Evolutionary conservation across 805 yeast genomes (phyloP), one percentile per base, ranked within the genome.

Genomic region (Barnettozyma populi): DNA sequence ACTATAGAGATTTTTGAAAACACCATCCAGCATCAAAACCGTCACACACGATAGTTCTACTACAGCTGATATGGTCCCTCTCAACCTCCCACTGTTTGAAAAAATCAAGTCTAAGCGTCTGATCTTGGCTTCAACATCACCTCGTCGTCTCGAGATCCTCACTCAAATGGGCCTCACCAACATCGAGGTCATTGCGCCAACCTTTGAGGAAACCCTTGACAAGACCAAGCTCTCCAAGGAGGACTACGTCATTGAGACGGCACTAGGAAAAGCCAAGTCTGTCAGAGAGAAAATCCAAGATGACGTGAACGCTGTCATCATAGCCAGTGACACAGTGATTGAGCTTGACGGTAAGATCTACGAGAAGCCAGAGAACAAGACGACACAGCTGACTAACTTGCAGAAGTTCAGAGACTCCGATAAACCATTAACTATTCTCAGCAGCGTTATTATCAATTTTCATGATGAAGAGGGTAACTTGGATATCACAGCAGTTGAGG

Each of bases 261-360:
- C 96, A 2, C 62, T 64, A 18, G 78, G 74, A 20, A 92, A 92
- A 61, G 83, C 85, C 0, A 48, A 73, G 11, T 78, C 79, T n/a
- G 88, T 89, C 0, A 68, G 82, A 57, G 61, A 70, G 2, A 69
- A 71, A 19, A 53, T 79, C 40, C 55, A 27, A 48, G 16, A 42
- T 3, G 46, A 48, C 23, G n/a, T 29, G 5, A 49, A 59, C 13
- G 58, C 61, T 6, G 49, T 72, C 4, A 53, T 77, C 4, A 58
- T 84, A 7, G 73, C 95, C 1, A 92, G 97, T 1, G 99, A 92
- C 64, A 92, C 99, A 0, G 68, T 80, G 1, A 76, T 94, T 14
- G 78, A 78, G 35, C 72, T 78, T 46, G 71, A 78, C 35, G 83
- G 81, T 1, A 54, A 64, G 5, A 79, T 90, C 10, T 77, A 78